Percentiles rank a stretch among this genome's conserved stretches.
These are phyloP conservation scores for Laburnicola sp. DNA, from an alignment of 2,329 filamentous ascomycete species.

Conservation along the genomic window DNA sequence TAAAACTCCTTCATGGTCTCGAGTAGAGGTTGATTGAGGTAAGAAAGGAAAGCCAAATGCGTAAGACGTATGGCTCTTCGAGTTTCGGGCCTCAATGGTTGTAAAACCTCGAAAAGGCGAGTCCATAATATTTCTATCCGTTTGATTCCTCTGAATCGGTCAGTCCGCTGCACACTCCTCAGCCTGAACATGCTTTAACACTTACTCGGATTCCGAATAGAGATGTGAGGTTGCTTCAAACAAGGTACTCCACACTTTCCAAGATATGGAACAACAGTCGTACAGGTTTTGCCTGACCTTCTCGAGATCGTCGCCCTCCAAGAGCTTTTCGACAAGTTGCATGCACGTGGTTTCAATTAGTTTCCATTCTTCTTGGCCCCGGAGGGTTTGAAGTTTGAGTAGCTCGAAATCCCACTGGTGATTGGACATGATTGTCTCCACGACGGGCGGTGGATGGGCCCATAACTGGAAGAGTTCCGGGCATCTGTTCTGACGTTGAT, in stretches of 20 bases:
- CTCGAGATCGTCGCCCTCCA: slow-evolving; percentile 1
- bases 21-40: slow-evolving; percentile 1
- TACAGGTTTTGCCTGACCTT: slow-evolving; percentile 10
- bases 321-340: slow-evolving; percentile 17
- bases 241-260: slow-evolving; percentile 24
- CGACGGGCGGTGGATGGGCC: slow-evolving; percentile 18
- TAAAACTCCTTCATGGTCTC: neutral
- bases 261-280: slow-evolving; percentile 23
- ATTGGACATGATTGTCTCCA: slow-evolving; percentile 25
- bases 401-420: slow-evolving; percentile 29
- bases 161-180: neutral
- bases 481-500: slow-evolving; percentile 25
- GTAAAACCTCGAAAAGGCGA: neutral
- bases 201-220: slow-evolving; percentile 18
- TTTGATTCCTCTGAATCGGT: neutral
- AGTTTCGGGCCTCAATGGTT: neutral
- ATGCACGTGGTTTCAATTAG: slow-evolving; percentile 23
- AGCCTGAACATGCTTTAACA: neutral
- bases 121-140: neutral
- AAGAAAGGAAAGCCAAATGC: neutral
- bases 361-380: slow-evolving; percentile 18
- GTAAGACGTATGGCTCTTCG: slow-evolving; percentile 8
- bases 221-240: slow-evolving; percentile 17
- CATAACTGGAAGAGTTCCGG: slow-evolving; percentile 35
- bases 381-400: slow-evolving; percentile 20